phyloP scores from a whole-genome alignment of 2,329 filamentous ascomycete genomes.

The Pyrenophora tritici-repentis region DNA sequence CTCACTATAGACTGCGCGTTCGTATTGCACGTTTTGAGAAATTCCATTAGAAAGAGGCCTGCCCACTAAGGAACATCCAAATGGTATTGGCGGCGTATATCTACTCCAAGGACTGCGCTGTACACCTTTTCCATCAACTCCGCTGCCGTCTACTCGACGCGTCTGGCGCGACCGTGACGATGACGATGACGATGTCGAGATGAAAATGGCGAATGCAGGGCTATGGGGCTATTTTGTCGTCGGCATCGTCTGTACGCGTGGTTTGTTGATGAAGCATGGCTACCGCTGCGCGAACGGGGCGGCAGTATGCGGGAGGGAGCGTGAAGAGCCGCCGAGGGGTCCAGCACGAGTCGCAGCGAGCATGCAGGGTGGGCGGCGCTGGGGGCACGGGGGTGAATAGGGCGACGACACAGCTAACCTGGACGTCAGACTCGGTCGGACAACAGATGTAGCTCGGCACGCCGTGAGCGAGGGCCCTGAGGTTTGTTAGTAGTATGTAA shows the following conservation, averaged over 20 bases:
- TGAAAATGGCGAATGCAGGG: slow-evolving; percentile 6
- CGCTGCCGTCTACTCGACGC: slow-evolving; percentile 21
- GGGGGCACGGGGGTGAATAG: not conserved
- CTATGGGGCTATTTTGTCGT: slow-evolving; percentile 25
- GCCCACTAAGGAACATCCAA: slow-evolving; percentile 45
- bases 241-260: slow-evolving; percentile 31
- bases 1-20: slow-evolving; percentile 48
- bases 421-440: no score
- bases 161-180: slow-evolving; percentile 19
- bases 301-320: slow-evolving; percentile 7
- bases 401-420: no score
- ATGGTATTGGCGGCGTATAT: slow-evolving; percentile 45
- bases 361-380: not conserved
- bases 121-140: slow-evolving; percentile 47
- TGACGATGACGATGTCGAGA: slow-evolving; percentile 18
- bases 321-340: no score
- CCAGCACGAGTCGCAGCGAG: not conserved
- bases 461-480: slow-evolving; percentile 3
- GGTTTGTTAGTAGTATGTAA: not conserved
- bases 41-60: slow-evolving; percentile 46
- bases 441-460: slow-evolving; percentile 1
- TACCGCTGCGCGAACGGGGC: slow-evolving; percentile 29
- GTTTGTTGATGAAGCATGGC: slow-evolving; percentile 35
- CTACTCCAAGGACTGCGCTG: slow-evolving; percentile 41
- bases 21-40: slow-evolving; percentile 45